Conservation (phyloP, 768 basidiomycete species). For the Termitomyces heimii region DNA sequence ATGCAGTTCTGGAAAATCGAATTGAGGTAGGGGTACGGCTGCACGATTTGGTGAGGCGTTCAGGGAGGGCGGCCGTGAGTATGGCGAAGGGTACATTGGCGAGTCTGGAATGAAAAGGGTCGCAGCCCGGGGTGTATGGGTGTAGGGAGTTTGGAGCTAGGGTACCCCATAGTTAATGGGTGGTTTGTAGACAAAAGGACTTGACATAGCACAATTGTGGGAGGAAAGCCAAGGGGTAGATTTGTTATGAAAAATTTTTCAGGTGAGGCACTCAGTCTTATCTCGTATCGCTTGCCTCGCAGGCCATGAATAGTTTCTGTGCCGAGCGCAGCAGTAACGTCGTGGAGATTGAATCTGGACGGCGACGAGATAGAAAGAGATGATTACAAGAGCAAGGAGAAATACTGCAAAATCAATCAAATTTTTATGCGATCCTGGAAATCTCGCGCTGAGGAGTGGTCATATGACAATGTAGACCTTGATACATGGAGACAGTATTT, state of each 20-base stretch:
- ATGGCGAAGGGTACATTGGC: conserved; percentile 5
- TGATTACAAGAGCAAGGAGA: not conserved
- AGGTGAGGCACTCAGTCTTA: not conserved
- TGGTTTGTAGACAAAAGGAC: conserved; percentile 8
- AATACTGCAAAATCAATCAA: not conserved
- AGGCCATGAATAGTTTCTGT: not conserved
- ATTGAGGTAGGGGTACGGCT: not conserved
- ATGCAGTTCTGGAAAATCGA: not conserved
- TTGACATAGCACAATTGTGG: conserved; percentile 1
- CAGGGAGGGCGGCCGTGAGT: conserved; percentile 1
- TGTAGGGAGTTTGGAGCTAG: conserved; percentile 7
- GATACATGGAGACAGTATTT: no score
- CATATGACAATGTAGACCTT: not conserved
- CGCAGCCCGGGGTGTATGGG: not conserved
- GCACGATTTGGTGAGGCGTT: conserved; percentile 3
- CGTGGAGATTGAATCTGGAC: not conserved
- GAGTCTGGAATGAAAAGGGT: conserved; percentile 12
- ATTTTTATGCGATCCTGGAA: not conserved
- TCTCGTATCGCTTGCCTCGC: not conserved
- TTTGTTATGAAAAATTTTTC: not conserved
- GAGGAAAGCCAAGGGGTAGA: not conserved
- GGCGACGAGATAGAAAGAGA: not conserved
- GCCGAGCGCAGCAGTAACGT: not conserved
- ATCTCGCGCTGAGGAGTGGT: not conserved
- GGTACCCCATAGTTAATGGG: not conserved